A percentile compares a stretch with the other conserved stretches of the same genome.
phyloP scores from a whole-genome alignment of 768 basidiomycete genomes.

The Termitomyces sp. region DNA sequence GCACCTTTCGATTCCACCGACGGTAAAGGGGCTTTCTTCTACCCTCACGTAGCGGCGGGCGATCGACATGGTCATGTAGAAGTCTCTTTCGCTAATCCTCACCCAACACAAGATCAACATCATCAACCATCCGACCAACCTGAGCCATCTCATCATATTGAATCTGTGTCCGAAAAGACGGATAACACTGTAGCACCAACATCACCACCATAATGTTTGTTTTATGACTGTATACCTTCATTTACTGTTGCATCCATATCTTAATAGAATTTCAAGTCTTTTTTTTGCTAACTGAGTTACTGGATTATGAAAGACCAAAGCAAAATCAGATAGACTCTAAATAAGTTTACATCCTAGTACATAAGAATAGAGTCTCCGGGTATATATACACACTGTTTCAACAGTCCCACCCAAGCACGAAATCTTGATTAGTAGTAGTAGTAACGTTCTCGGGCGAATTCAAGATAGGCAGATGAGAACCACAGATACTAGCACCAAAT shows the following conservation, averaged over 20 bases:
- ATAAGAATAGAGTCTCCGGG: not conserved
- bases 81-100: constrained; percentile 20
- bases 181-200: constrained; percentile 22
- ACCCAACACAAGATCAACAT: constrained; percentile 2
- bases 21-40: constrained; percentile 21
- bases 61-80: constrained; percentile 41
- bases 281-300: constrained; percentile 15
- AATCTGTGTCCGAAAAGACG: constrained; percentile 31
- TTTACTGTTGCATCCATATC: not conserved
- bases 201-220: constrained; percentile 13
- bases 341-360: constrained; percentile 6
- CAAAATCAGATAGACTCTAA: not conserved
- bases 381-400: constrained; percentile 22
- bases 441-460: constrained; percentile 9
- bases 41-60: constrained; percentile 31
- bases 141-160: constrained; percentile 15
- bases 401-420: constrained; percentile 80
- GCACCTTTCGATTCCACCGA: constrained; percentile 35
- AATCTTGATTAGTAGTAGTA: constrained; percentile 27
- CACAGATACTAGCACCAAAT: constrained; percentile 72
- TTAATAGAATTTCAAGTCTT: not conserved
- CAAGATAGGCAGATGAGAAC: constrained; percentile 32
- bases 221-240: constrained; percentile 12
- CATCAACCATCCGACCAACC: constrained; percentile 5
- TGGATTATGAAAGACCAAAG: not conserved